phyloP scores from a whole-genome alignment of 768 basidiomycete genomes.

The Butyriboletus loyo region DNA sequence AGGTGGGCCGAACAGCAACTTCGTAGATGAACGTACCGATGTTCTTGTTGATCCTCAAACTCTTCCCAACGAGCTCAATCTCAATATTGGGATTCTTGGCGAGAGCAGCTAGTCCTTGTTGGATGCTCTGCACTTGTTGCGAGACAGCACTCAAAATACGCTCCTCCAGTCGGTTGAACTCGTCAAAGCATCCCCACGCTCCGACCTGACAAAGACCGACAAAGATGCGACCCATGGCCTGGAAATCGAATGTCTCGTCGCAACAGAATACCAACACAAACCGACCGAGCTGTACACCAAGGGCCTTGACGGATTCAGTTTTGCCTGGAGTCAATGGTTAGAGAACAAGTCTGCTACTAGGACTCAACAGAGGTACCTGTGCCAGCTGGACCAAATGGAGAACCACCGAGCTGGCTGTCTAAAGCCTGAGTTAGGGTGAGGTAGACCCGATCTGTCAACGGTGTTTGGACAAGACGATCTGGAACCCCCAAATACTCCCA shows the following conservation, averaged over 20 bases:
- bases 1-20: not conserved
- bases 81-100: conserved; percentile 83
- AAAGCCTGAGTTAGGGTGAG: conserved; percentile 95
- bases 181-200: conserved; percentile 98
- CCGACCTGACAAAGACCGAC: conserved; percentile 98
- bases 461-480: conserved; percentile 96
- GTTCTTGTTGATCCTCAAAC: conserved; percentile 86
- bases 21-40: conserved; percentile 55
- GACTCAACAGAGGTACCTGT: conserved; percentile 55
- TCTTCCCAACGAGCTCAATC: conserved; percentile 95
- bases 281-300: conserved; percentile 94
- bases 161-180: conserved; percentile 97
- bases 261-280: conserved; percentile 99
- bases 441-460: conserved; percentile 95
- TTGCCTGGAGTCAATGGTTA: conserved; percentile 57
- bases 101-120: conserved; percentile 85
- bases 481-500: conserved; percentile 99
- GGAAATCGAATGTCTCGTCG: conserved; percentile 99
- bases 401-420: conserved; percentile 91
- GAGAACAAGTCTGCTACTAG: not conserved
- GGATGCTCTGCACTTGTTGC: conserved; percentile 98
- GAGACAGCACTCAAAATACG: conserved; percentile 97
- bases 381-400: conserved; percentile 98
- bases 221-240: conserved; percentile 99
- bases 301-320: conserved; percentile 98